Conservation (phyloP, 2,329 filamentous ascomycete species). For the Talaromyces pinophilus region DNA sequence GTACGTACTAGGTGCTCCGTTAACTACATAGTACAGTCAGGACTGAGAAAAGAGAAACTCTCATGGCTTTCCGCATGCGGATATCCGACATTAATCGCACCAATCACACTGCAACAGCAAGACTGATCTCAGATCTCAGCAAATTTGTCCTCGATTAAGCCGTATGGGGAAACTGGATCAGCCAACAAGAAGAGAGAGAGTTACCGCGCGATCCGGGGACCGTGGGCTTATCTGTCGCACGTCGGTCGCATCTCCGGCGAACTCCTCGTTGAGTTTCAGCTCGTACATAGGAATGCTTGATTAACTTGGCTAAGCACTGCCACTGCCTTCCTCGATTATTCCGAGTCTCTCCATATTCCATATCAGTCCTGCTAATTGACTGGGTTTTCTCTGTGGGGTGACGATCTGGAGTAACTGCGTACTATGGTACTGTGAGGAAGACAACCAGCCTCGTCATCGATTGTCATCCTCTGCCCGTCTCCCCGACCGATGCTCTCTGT, state of each 20-base stretch:
- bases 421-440: too few relatives aligned
- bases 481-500: not conserved
- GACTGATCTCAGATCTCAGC: not conserved
- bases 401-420: too few relatives aligned
- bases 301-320: not conserved
- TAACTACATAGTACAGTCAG: not conserved
- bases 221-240: not conserved
- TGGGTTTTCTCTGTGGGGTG: too few relatives aligned
- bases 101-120: not conserved
- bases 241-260: not conserved
- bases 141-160: not conserved
- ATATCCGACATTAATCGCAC: not conserved
- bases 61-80: constrained; percentile 2
- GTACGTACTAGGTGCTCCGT: not conserved
- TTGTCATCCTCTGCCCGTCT: too few relatives aligned
- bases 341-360: not conserved
- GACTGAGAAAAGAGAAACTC: not conserved
- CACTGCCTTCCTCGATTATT: not conserved
- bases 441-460: too few relatives aligned
- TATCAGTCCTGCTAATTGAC: too few relatives aligned
- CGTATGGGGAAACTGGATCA: not conserved
- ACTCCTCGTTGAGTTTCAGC: not conserved
- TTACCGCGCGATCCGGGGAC: constrained; percentile 7
- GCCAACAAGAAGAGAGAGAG: not conserved
- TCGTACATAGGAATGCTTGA: too few relatives aligned